Evolutionary conservation across 208 protist genomes (phyloP).

Genomic region (Trypanosoma rangeli): DNA sequence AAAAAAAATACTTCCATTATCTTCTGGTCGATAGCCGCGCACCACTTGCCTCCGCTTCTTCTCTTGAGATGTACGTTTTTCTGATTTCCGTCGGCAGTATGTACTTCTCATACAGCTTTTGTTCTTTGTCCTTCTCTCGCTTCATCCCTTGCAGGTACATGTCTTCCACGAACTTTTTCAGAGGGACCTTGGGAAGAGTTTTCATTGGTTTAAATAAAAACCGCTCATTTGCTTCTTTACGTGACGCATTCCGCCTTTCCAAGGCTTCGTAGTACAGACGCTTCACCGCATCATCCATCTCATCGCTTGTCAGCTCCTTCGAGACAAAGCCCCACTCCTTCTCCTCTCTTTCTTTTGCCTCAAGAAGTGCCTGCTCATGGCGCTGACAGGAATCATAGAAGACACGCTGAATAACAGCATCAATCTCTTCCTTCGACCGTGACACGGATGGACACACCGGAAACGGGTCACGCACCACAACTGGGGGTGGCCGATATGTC

Average conservation of each 20-base stretch:
- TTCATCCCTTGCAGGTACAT: constrained; percentile 73
- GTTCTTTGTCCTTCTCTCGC: constrained; percentile 64
- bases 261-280: constrained; percentile 55
- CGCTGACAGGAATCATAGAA: constrained; percentile 57
- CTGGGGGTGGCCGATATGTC: constrained; percentile 30
- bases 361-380: constrained; percentile 30
- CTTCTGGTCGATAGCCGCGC: constrained; percentile 8
- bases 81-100: constrained; percentile 64
- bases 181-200: constrained; percentile 28
- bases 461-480: constrained; percentile 52
- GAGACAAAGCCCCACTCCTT: constrained; percentile 21
- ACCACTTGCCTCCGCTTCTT: constrained; percentile 15
- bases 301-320: constrained; percentile 19
- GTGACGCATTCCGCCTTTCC: constrained; percentile 28
- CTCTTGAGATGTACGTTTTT: constrained; percentile 34
- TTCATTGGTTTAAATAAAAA: constrained; percentile 36
- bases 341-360: constrained; percentile 24
- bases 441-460: constrained; percentile 55
- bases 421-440: constrained; percentile 47
- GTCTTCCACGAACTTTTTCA: constrained; percentile 65
- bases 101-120: constrained; percentile 73
- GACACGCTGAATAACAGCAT: constrained; percentile 64
- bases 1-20: not conserved
- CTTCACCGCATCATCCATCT: constrained; percentile 46
- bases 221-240: constrained; percentile 39